A percentile compares a stretch with the other conserved stretches of the same genome.
Conservation (phyloP, 176 grass and related monocot genomes). For the Oryza glaberrima region DNA sequence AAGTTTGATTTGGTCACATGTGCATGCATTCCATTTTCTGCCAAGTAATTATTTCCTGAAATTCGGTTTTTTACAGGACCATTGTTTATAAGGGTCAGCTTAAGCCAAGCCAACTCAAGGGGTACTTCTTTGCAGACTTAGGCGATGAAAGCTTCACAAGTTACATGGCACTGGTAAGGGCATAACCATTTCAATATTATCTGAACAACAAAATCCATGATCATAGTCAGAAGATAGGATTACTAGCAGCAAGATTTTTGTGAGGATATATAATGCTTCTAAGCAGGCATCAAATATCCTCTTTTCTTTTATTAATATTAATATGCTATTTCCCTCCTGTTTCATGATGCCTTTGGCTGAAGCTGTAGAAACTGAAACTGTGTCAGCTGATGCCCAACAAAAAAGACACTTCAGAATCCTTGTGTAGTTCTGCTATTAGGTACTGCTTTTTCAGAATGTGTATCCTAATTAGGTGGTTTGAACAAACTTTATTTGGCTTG, state of each 20-base stretch:
- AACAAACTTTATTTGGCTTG: conserved; percentile 46
- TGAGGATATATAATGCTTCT: conserved; percentile 27
- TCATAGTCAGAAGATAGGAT: conserved; percentile 14
- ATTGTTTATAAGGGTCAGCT: conserved; percentile 90
- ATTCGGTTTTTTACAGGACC: conserved; percentile 57
- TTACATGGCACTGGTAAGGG: conserved; percentile 92
- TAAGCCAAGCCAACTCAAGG: conserved; percentile 70
- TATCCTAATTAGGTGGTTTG: conserved; percentile 31
- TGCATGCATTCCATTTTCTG: background rate
- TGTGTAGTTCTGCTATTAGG: conserved; percentile 47
- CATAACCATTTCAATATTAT: conserved; percentile 12
- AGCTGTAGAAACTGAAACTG: conserved; percentile 11
- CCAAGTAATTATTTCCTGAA: background rate
- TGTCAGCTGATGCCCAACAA: conserved; percentile 43
- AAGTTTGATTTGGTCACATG: background rate
- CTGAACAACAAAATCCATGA: background rate
- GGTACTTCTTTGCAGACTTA: conserved; percentile 85
- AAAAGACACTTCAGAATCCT: conserved; percentile 54
- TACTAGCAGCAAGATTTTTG: conserved; percentile 25
- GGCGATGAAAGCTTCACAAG: conserved; percentile 76
- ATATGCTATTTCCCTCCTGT: conserved; percentile 9
- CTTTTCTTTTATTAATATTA: conserved; percentile 9
- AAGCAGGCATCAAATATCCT: conserved; percentile 6
- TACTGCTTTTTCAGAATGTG: conserved; percentile 39
- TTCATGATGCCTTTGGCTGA: conserved; percentile 33